phyloP scores from a whole-genome alignment of 176 grass and related monocot genomes.

The Leersia perrieri region DNA sequence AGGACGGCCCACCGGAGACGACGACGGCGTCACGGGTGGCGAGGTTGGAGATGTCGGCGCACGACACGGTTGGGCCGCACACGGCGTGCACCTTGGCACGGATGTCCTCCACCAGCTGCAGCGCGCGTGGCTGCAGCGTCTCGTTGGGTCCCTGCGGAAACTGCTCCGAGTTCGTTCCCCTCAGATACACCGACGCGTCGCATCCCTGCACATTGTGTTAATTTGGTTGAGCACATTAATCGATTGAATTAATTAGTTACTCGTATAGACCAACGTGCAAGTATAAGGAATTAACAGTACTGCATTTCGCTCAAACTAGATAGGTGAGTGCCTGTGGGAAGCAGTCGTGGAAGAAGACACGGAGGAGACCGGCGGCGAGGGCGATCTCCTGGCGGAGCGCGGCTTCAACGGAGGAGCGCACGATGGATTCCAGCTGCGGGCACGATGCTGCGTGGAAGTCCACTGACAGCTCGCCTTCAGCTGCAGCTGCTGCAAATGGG shows the following conservation, averaged over 20 bases:
- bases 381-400: background rate
- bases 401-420: background rate
- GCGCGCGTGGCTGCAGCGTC: background rate
- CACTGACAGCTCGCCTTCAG: background rate
- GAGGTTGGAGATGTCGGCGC: constrained; percentile 34
- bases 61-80: constrained; percentile 21
- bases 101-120: constrained; percentile 19
- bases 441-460: background rate
- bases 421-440: background rate
- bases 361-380: constrained; percentile 35
- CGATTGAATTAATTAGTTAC: background rate
- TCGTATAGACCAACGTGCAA: background rate
- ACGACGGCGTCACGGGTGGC: background rate
- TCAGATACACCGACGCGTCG: constrained; percentile 29
- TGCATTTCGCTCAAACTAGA: background rate
- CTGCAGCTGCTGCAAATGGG: background rate
- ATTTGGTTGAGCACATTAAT: background rate
- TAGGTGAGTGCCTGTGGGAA: constrained; percentile 1
- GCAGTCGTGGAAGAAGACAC: constrained; percentile 43
- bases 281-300: background rate
- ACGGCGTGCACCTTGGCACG: background rate
- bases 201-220: constrained; percentile 25
- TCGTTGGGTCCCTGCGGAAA: background rate
- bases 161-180: background rate
- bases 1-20: constrained; percentile 10